Percentiles rank a stretch among this genome's conserved stretches.
Evolutionary conservation across 345 rosid species (phyloP).

Genomic region (Kandelia obovata): DNA sequence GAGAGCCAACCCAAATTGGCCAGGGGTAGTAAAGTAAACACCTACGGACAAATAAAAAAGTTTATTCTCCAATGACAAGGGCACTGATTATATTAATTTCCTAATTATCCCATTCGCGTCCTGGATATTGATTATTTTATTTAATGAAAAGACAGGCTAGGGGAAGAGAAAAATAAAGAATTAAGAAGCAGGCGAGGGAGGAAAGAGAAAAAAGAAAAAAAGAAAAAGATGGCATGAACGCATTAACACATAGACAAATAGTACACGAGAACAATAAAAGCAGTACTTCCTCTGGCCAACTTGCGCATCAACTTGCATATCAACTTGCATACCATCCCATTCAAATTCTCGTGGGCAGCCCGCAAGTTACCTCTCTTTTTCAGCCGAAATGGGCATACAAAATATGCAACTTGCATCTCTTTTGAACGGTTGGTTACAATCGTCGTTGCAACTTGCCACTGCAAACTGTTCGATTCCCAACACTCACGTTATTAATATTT

Average conservation of each 20-base stretch:
- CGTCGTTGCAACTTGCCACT: conserved; percentile 4
- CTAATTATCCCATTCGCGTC: no score
- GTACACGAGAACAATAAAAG: conserved; percentile 28
- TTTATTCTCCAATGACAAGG: no score
- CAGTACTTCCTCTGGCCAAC: conserved; percentile 1
- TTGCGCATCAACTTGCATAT: conserved; percentile 39
- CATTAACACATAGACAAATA: conserved; percentile 27
- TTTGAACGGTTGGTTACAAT: conserved; percentile 13
- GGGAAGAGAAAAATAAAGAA: neutral
- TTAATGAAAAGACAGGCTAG: no score
- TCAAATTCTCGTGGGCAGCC: neutral
- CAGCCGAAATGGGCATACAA: neutral
- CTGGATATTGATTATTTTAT: no score
- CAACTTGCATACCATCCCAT: conserved; percentile 47
- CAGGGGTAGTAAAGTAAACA: no score
- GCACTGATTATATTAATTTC: no score
- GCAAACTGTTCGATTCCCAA: conserved; percentile 19
- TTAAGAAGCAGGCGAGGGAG: neutral
- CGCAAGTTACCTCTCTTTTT: conserved; percentile 42
- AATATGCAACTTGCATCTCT: conserved; percentile 27
- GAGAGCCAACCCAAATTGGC: no score
- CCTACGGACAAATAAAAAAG: no score
- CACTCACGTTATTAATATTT: conserved; percentile 17
- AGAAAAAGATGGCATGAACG: conserved; percentile 29
- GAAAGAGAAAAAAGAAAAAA: neutral